Percentiles rank a stretch among this genome's conserved stretches.
Evolutionary conservation across 2,329 filamentous ascomycete genomes (phyloP).

Genomic region (Thelonectria olida): DNA sequence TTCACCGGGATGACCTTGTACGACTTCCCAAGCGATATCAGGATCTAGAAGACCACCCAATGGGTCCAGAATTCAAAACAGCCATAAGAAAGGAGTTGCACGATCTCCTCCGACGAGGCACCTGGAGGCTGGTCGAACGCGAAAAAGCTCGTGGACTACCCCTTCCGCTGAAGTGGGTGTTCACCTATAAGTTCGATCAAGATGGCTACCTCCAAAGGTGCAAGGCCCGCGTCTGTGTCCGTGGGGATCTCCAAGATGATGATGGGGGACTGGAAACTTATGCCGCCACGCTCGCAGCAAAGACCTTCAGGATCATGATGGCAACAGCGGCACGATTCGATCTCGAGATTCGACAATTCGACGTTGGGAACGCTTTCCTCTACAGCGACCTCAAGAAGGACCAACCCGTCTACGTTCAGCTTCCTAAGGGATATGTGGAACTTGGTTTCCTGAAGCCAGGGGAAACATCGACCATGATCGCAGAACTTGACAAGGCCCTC

Average conservation of each 20-base stretch:
- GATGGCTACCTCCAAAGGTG: background rate
- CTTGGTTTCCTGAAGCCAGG: too few relatives aligned
- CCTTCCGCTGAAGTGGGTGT: constrained; percentile 9
- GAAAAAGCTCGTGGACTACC: too few relatives aligned
- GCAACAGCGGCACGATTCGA: background rate
- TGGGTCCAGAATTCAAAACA: too few relatives aligned
- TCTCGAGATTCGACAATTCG: background rate
- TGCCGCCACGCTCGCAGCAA: background rate
- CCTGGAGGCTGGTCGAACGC: too few relatives aligned
- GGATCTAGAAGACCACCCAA: too few relatives aligned
- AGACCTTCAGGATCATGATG: background rate
- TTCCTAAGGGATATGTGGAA: too few relatives aligned
- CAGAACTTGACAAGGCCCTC: background rate
- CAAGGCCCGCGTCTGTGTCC: background rate
- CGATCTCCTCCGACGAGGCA: too few relatives aligned
- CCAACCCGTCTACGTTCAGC: too few relatives aligned
- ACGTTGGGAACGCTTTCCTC: background rate
- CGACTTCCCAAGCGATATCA: too few relatives aligned
- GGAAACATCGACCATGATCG: background rate
- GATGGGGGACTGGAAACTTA: background rate
- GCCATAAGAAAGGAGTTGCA: too few relatives aligned
- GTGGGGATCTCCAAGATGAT: background rate
- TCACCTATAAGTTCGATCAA: background rate
- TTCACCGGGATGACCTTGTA: too few relatives aligned
- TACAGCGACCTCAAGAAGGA: background rate